These are phyloP conservation scores for Chenopodium quinoa DNA, from an alignment of 148 eudicot genomes.

Conservation along the genomic window DNA sequence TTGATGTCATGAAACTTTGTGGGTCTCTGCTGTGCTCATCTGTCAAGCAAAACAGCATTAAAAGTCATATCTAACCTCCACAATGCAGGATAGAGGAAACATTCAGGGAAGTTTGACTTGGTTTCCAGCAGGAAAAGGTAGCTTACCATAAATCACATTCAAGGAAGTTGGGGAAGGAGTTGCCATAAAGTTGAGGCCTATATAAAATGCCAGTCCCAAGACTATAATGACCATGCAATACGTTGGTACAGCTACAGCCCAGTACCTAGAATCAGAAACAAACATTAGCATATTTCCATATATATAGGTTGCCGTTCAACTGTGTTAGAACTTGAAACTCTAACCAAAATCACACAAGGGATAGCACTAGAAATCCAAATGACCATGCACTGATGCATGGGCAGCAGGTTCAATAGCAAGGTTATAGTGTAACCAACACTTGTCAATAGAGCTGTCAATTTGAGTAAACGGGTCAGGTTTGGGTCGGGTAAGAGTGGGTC, in stretches of 20 bases:
- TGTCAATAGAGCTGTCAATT: not conserved
- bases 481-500: no score
- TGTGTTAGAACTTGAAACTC: not conserved
- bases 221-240: slow-evolving; percentile 60
- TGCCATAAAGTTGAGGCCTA: slow-evolving; percentile 78
- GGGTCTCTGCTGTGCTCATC: slow-evolving; percentile 81
- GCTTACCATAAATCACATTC: slow-evolving; percentile 65
- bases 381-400: not conserved
- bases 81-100: not conserved
- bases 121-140: not conserved
- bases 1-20: slow-evolving; percentile 28
- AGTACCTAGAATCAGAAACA: slow-evolving; percentile 51
- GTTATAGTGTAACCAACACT: not conserved
- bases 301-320: not conserved
- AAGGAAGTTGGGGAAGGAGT: slow-evolving; percentile 86
- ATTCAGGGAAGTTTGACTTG: not conserved
- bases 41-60: slow-evolving; percentile 29
- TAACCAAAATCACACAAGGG: not conserved
- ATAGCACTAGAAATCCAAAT: not conserved
- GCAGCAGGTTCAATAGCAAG: not conserved
- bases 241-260: slow-evolving; percentile 87
- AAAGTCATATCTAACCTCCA: not conserved
- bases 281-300: not conserved
- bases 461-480: no score
- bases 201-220: slow-evolving; percentile 64